Conservation (phyloP, 163 green algal genomes). For the Coccomyxa subellipsoidea region DNA sequence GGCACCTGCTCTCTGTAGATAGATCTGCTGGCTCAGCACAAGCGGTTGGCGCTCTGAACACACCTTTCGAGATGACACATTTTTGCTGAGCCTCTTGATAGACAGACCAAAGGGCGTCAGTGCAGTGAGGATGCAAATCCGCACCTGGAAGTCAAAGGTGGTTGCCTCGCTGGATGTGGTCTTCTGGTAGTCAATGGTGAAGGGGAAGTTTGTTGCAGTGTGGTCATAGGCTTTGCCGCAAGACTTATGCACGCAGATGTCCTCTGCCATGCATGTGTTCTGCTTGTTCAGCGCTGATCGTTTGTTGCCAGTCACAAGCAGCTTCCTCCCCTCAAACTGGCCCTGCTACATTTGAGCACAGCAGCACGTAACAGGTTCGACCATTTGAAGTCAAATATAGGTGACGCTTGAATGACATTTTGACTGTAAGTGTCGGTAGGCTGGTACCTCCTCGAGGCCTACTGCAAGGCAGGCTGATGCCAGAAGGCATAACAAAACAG, state of each 20-base stretch:
- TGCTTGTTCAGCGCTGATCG: not conserved
- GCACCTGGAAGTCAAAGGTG: slow-evolving; percentile 16
- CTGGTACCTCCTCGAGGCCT: not conserved
- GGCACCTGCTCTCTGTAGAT: no score
- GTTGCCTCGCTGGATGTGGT: not conserved
- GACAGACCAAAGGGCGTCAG: no score
- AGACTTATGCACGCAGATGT: slow-evolving; percentile 16
- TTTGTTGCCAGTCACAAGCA: slow-evolving; percentile 19
- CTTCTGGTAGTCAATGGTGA: slow-evolving; percentile 14
- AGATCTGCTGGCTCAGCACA: no score
- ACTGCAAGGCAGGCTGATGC: not conserved
- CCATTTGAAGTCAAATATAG: no score
- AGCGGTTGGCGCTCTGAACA: no score
- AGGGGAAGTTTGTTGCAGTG: slow-evolving; percentile 21
- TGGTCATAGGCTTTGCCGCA: slow-evolving; percentile 21
- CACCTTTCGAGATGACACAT: no score
- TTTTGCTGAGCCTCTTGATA: no score
- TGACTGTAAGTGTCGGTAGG: not conserved
- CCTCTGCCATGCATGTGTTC: slow-evolving; percentile 22
- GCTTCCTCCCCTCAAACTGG: not conserved
- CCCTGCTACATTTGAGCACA: not conserved
- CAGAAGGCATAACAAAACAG: not conserved
- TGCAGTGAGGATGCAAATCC: no score
- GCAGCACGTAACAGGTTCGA: no score
- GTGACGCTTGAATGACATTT: no score